Evolutionary conservation across 208 protist species (phyloP).

Genomic region (Acanthamoeba healyi): DNA sequence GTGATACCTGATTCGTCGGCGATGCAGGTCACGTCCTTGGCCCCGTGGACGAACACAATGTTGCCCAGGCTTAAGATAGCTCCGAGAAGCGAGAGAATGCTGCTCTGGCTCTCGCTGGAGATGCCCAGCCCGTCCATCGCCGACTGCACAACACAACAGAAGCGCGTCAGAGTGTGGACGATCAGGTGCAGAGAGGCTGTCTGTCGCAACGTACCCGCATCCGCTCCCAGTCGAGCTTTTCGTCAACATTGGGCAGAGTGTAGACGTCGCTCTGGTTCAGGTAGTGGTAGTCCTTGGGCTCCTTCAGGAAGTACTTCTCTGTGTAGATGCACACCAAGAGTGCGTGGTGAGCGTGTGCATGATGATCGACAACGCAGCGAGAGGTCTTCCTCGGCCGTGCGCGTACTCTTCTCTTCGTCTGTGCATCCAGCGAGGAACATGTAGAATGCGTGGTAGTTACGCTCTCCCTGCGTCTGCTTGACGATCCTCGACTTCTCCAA

Average conservation of each 20-base stretch:
- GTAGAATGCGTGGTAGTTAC: conserved; percentile 87
- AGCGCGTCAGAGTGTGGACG: not conserved
- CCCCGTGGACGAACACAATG: conserved; percentile 76
- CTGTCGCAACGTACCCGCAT: conserved; percentile 67
- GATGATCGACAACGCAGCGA: too few relatives aligned
- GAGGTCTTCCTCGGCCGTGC: too few relatives aligned
- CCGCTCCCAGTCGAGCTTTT: conserved; percentile 87
- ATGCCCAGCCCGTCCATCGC: conserved; percentile 80
- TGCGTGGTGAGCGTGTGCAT: not conserved
- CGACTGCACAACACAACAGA: not conserved
- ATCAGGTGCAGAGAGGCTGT: too few relatives aligned
- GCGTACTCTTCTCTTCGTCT: not conserved
- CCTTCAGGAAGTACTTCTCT: conserved; percentile 75
- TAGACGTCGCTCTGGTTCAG: conserved; percentile 88
- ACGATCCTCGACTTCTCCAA: conserved; percentile 83
- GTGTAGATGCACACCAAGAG: too few relatives aligned
- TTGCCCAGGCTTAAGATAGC: conserved; percentile 85
- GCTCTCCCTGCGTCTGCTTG: conserved; percentile 80
- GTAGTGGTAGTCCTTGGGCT: conserved; percentile 90
- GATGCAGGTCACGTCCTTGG: not conserved
- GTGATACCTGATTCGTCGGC: too few relatives aligned
- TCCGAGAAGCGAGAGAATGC: conserved; percentile 78
- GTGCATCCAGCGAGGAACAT: not conserved
- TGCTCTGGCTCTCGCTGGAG: conserved; percentile 58
- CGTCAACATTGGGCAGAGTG: conserved; percentile 90